Base-by-base conservation (phyloP, 2,329 filamentous ascomycete species). In the Parastagonospora nodorum region DNA sequence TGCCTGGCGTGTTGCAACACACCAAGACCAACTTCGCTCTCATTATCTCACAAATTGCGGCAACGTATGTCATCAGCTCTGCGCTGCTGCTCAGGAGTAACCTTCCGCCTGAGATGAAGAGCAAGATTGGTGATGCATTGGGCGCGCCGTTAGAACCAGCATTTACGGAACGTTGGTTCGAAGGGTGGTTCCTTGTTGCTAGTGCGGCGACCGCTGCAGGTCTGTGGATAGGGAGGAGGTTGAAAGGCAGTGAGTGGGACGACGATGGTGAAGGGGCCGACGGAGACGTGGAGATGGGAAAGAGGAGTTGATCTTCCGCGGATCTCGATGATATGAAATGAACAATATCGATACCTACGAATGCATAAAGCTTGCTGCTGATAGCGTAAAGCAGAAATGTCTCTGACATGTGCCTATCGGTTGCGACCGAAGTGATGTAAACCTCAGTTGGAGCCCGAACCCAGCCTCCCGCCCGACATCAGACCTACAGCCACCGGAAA, bases 91-190 rank as follows among this genome's bases (percentile, higher is more conserved):
- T 96, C 40, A 77, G 91, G 43, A 89, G 88, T 61, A 93, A 91
- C 69, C 77, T 96, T 58, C 91, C 91, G 0, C 80, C 79, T 32
- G 88, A 92, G 68, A 87, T 93, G 68, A 86, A 90, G 51, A 86
- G 84, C 42, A 88, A 88, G 1, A 89, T 95, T 3, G 86, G 85
- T 2, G 88, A 92, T 58, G 89, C 89, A 1, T 75, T 96, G 28
- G 86, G 89, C 37, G 89, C 88, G 15, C 88, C 90, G 12, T 78
- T 95, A 8, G 87, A 90, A 63, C 84, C 84, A 6, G 78, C 79
- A 0, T 90, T 90, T 63, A 88, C 90, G 5, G 86, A 95, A 64
- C 80, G 84, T 28, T 96, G 91, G 91, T 96, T 96, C 61, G 91
- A 96, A 71, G 86, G 85, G 7, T 93, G 90, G 87, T 96, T 95